Base-by-base conservation (phyloP, 1,284 basidiomycete genomes). In the Polyporus tsugae region DNA sequence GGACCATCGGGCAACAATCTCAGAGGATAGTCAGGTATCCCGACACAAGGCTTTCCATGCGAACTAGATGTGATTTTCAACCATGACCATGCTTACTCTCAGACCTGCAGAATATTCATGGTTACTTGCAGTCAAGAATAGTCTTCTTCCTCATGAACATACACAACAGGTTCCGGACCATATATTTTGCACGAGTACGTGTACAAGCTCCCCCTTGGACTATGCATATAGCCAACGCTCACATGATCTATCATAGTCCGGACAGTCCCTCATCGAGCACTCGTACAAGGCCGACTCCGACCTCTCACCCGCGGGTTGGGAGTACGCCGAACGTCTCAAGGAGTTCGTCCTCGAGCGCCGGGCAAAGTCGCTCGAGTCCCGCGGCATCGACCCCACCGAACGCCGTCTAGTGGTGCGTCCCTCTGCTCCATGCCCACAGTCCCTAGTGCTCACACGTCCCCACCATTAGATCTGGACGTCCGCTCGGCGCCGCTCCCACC, bases 71-170 rank as follows among this genome's bases (percentile, higher is more conserved):
- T 46, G 15, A 35, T 35, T n/a, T 42, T 17, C n/a, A 13, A 1
- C 36, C 22, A 1, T 38, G 6, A 39, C 6, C 58, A 41, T 39
- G 15, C 35, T 41, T 6, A 38, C 4, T 0, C 49, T 41, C 6
- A 6, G 19, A 13, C n/a, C 36, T 52, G 17, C 80, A 97, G 93
- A 89, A 95, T 70, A 93, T 97, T 73, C 90, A 92, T 78, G 95
- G 95, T 62, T 97, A 95, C 73, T 82, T 95, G 2, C 92, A 94
- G 80, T 96, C 95, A 3, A 86, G 97, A 70, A 95, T 97, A 67
- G 93, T 97, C 4, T 98, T 97, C 83, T 98, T 97, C 87, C 86
- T 98, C 68, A 98, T 98, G 97, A 99, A 98, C 79, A 98, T 97
- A 65, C 97, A 99, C 83, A 97, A 97, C 77, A 86, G 88, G 61